phyloP scores from a whole-genome alignment of 192 early-diverging fungal genomes.

The Entophlyctis helioformis region DNA sequence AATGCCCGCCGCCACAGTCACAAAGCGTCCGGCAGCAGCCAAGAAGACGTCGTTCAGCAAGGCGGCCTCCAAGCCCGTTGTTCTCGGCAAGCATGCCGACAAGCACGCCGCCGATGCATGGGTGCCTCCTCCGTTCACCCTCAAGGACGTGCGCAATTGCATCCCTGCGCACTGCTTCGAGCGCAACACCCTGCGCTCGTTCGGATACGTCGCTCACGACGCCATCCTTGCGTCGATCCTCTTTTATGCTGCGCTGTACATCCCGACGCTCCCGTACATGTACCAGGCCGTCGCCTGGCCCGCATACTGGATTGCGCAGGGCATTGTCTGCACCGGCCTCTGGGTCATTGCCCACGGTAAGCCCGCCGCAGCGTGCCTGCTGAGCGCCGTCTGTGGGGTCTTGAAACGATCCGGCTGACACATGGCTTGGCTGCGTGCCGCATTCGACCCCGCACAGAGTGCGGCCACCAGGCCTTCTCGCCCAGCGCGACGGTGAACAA shows the following conservation, averaged over 20 bases:
- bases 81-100: no score
- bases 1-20: no score
- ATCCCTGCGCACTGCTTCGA: slow-evolving; percentile 85
- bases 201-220: slow-evolving; percentile 66
- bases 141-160: slow-evolving; percentile 79
- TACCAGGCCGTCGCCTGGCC: slow-evolving; percentile 52
- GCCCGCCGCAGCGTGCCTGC: not conserved
- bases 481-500: slow-evolving; percentile 62
- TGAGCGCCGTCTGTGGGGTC: not conserved
- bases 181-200: slow-evolving; percentile 61
- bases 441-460: slow-evolving; percentile 56
- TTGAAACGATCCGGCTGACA: no score
- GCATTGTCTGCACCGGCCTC: slow-evolving; percentile 63
- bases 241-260: slow-evolving; percentile 47
- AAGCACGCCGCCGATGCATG: no score
- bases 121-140: slow-evolving; percentile 54
- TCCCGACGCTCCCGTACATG: slow-evolving; percentile 5
- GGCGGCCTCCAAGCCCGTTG: no score
- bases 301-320: slow-evolving; percentile 65
- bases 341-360: slow-evolving; percentile 47
- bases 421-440: no score
- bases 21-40: no score
- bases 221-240: slow-evolving; percentile 49
- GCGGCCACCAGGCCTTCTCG: slow-evolving; percentile 78
- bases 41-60: no score